phyloP scores from a whole-genome alignment of 345 rosid genomes.

The Cardiospermum halicacabum region DNA sequence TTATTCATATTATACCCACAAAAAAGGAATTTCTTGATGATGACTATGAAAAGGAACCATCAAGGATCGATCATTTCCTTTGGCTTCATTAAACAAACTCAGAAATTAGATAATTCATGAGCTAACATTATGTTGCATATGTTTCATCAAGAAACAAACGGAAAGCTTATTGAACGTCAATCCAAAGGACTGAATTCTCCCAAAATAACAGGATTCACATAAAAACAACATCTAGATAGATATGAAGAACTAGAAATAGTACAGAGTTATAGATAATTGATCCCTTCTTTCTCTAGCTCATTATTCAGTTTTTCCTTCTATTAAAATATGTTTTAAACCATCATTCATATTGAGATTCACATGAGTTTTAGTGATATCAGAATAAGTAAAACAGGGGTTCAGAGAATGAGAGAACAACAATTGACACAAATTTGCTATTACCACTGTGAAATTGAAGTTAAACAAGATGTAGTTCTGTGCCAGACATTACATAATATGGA shows the following conservation, averaged over 20 bases:
- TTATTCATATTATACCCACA: not conserved
- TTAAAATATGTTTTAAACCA: no score
- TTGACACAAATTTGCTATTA: not conserved
- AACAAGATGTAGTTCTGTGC: not conserved
- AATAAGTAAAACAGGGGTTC: not conserved
- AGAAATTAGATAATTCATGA: not conserved
- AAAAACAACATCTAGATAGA: not conserved
- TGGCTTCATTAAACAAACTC: not conserved
- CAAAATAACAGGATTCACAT: not conserved
- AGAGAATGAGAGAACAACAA: not conserved
- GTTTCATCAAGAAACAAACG: not conserved
- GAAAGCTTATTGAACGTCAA: not conserved
- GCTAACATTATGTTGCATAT: not conserved
- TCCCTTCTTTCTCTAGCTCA: not conserved
- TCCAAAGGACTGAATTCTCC: not conserved
- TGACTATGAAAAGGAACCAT: not conserved
- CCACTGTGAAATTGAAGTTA: slow-evolving; percentile 3
- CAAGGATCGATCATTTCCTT: not conserved
- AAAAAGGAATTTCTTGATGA: not conserved
- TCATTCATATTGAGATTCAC: no score
- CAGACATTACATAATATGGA: not conserved
- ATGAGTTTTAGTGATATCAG: not conserved
- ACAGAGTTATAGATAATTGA: not conserved
- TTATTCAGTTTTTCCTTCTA: not conserved
- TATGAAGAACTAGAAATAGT: not conserved